Evolutionary conservation across 2,329 filamentous ascomycete genomes (phyloP).

Genomic region (Penicillium sp.): DNA sequence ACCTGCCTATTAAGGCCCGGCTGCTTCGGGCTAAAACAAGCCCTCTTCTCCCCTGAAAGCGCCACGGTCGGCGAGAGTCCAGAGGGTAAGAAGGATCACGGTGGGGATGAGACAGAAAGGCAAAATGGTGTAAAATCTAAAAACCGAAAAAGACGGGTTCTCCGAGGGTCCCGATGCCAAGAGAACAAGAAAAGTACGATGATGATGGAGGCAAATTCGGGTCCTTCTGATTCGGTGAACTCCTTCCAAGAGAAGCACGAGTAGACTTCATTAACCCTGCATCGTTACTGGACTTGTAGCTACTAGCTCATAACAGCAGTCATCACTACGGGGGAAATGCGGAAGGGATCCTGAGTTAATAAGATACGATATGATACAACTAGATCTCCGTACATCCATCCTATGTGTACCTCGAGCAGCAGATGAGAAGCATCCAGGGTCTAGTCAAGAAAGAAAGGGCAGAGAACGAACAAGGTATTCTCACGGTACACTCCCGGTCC

Average conservation of each 20-base stretch:
- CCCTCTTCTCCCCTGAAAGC: slow-evolving; percentile 10
- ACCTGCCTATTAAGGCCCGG: slow-evolving; percentile 12
- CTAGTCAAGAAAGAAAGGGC: background rate
- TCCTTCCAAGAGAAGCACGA: background rate
- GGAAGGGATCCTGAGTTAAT: background rate
- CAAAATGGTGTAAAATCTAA: background rate
- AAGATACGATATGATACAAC: background rate
- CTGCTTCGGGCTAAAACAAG: slow-evolving; percentile 8
- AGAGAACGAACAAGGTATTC: background rate
- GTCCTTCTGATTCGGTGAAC: background rate
- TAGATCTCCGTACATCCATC: background rate
- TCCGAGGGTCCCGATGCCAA: background rate
- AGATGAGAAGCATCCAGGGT: background rate
- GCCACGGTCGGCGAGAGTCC: slow-evolving; percentile 1
- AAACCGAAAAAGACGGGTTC: background rate
- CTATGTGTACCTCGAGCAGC: background rate
- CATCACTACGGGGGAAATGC: background rate
- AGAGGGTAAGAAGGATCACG: background rate
- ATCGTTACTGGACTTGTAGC: background rate
- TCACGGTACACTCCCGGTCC: background rate
- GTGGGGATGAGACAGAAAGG: background rate
- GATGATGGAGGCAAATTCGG: background rate
- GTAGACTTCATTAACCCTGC: background rate
- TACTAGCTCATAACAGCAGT: background rate
- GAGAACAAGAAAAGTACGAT: background rate